phyloP scores from a whole-genome alignment of 1,284 basidiomycete species.

The Austroboletus niveus region DNA sequence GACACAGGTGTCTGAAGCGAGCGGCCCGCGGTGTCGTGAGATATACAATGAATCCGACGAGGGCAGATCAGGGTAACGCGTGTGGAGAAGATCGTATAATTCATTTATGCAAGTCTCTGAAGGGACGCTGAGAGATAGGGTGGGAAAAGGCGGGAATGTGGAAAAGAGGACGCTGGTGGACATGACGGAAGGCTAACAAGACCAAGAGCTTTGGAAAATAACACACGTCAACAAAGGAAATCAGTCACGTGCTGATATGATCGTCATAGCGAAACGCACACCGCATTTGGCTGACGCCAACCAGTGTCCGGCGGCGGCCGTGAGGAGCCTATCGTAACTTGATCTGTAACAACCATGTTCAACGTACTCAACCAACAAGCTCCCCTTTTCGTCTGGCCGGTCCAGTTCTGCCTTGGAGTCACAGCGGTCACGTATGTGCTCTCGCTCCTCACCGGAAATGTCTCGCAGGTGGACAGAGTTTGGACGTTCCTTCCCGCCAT shows the following conservation, averaged over 20 bases:
- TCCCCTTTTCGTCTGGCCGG: slow-evolving; percentile 54
- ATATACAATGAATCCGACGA: slow-evolving; percentile 48
- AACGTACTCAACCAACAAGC: slow-evolving; percentile 18
- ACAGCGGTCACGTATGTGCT: slow-evolving; percentile 52
- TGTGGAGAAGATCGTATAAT: slow-evolving; percentile 51
- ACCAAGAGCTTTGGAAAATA: slow-evolving; percentile 13
- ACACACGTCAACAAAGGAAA: slow-evolving; percentile 14
- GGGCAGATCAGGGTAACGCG: slow-evolving; percentile 60
- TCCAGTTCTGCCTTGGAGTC: slow-evolving; percentile 54
- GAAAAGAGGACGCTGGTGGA: slow-evolving; percentile 62
- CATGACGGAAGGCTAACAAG: slow-evolving; percentile 30
- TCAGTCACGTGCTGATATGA: slow-evolving; percentile 1
- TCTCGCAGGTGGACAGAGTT: slow-evolving; percentile 78
- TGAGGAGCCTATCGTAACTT: background rate
- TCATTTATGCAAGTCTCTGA: slow-evolving; percentile 47
- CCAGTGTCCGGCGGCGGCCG: too few species aligned
- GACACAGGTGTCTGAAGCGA: slow-evolving; percentile 41
- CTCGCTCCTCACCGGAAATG: slow-evolving; percentile 73
- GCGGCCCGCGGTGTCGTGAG: slow-evolving; percentile 50
- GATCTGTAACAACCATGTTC: slow-evolving; percentile 1
- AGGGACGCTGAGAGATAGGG: slow-evolving; percentile 61
- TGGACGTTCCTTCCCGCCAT: slow-evolving; percentile 82
- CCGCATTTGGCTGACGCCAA: too few species aligned
- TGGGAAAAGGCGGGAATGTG: slow-evolving; percentile 74
- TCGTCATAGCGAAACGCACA: too few species aligned